Percentiles rank a stretch among this genome's conserved stretches.
Evolutionary conservation across 768 basidiomycete genomes (phyloP).

Genomic region (Suillus subluteus): DNA sequence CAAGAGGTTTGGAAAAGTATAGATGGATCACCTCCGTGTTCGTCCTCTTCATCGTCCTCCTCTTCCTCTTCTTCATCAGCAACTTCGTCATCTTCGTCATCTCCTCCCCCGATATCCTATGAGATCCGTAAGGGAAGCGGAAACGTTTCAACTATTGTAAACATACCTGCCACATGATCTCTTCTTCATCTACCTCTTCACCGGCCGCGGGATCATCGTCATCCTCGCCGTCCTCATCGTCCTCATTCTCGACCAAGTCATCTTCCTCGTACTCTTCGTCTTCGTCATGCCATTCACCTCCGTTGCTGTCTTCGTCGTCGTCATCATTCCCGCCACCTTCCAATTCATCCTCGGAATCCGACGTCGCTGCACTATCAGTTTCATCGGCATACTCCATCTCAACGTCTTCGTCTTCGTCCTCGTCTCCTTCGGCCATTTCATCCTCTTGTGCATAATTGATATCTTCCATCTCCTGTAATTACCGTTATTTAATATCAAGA

Average conservation of each 20-base stretch:
- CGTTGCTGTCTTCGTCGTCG: slow-evolving; percentile 51
- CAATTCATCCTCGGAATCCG: slow-evolving; percentile 70
- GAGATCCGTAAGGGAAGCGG: background rate
- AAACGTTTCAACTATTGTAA: background rate
- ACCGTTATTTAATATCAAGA: slow-evolving; percentile 22
- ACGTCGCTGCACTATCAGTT: slow-evolving; percentile 81
- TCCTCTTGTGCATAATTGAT: slow-evolving; percentile 68
- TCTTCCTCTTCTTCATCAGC: slow-evolving; percentile 52
- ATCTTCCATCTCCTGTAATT: slow-evolving; percentile 81
- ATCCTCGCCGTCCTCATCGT: slow-evolving; percentile 48
- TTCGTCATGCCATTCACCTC: slow-evolving; percentile 63
- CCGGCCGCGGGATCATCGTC: slow-evolving; percentile 55
- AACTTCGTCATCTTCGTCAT: slow-evolving; percentile 40
- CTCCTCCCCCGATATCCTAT: slow-evolving; percentile 58
- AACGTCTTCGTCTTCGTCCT: slow-evolving; percentile 79
- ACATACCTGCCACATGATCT: slow-evolving; percentile 63
- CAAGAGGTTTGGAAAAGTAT: background rate
- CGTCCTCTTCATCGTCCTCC: slow-evolving; percentile 64
- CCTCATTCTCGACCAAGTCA: slow-evolving; percentile 64
- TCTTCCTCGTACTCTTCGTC: slow-evolving; percentile 63
- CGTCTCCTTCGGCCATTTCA: slow-evolving; percentile 83
- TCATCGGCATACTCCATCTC: slow-evolving; percentile 89
- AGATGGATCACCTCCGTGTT: slow-evolving; percentile 27
- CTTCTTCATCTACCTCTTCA: slow-evolving; percentile 52
- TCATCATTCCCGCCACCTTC: slow-evolving; percentile 66